Conservation (phyloP, 129 eudicot genomes). For the Artemisia argyi region DNA sequence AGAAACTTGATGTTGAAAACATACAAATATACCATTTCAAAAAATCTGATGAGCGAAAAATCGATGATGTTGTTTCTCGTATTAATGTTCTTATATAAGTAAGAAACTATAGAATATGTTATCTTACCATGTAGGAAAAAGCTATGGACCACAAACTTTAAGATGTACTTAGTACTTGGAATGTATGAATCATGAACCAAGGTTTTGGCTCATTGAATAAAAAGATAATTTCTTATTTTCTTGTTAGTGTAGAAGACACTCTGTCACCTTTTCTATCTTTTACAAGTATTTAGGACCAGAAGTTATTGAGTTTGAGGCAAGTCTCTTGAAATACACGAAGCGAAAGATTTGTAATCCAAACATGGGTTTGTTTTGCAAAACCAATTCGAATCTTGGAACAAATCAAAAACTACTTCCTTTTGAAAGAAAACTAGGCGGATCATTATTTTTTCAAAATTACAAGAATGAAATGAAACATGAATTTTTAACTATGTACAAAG, state of each 20-base stretch:
- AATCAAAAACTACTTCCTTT: not conserved
- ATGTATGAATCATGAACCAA: too few species aligned
- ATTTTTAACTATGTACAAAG: not conserved
- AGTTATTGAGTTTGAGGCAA: too few species aligned
- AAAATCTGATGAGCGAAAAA: constrained; percentile 13
- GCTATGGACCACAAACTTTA: not conserved
- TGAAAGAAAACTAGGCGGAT: constrained; percentile 7
- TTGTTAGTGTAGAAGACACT: not conserved
- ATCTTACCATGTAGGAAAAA: constrained; percentile 5
- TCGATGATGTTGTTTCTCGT: constrained; percentile 18
- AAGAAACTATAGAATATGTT: not conserved
- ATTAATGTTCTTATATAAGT: constrained; percentile 27
- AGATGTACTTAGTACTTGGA: not conserved
- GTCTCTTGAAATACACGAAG: too few species aligned
- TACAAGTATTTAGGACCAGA: too few species aligned
- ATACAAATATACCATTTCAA: constrained; percentile 66
- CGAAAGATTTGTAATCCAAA: too few species aligned
- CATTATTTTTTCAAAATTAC: not conserved
- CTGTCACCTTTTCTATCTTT: too few species aligned
- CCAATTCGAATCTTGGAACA: not conserved
- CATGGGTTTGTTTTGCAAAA: too few species aligned
- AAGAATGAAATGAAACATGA: constrained; percentile 16
- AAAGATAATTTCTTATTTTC: not conserved
- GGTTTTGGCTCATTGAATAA: not conserved
- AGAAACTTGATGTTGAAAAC: constrained; percentile 73